phyloP scores from a whole-genome alignment of 2,329 filamentous ascomycete species.

The Pleurostoma richardsiae region DNA sequence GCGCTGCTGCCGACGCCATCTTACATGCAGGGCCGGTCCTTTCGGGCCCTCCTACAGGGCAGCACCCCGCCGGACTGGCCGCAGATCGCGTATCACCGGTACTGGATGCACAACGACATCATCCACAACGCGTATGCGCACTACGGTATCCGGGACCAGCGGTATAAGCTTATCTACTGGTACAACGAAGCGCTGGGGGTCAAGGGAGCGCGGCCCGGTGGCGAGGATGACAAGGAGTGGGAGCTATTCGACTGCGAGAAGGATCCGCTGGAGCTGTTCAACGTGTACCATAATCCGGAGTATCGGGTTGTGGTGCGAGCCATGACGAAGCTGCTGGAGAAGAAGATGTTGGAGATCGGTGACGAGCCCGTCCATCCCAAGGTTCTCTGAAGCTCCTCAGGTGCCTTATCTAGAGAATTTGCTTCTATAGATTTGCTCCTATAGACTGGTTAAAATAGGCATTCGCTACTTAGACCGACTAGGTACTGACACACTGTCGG shows the following conservation, averaged over 20 bases:
- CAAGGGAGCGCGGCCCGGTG: slow-evolving; percentile 34
- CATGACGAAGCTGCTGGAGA: slow-evolving; percentile 36
- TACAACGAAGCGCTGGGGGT: slow-evolving; percentile 44
- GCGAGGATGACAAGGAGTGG: slow-evolving; percentile 39
- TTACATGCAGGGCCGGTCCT: slow-evolving; percentile 48
- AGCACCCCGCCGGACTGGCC: slow-evolving; percentile 37
- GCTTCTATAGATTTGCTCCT: too few species aligned
- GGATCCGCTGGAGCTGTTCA: slow-evolving; percentile 45
- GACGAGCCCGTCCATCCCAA: slow-evolving; percentile 31
- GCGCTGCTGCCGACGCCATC: slow-evolving; percentile 32
- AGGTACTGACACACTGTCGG: too few species aligned
- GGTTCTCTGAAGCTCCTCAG: neutral
- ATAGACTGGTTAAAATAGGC: too few species aligned
- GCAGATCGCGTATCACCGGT: slow-evolving; percentile 48
- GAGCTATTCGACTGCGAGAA: slow-evolving; percentile 48
- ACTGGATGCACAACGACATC: slow-evolving; percentile 50
- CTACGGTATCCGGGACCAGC: slow-evolving; percentile 44
- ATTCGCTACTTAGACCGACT: too few species aligned
- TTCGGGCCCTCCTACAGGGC: slow-evolving; percentile 29
- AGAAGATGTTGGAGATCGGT: slow-evolving; percentile 48
- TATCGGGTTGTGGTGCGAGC: slow-evolving; percentile 29
- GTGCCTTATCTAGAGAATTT: too few species aligned
- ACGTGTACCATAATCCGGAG: slow-evolving; percentile 30
- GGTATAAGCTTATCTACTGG: slow-evolving; percentile 53
- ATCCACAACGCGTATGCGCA: slow-evolving; percentile 46